Conservation (phyloP, 257 asterid genomes). For the Marsdenia floribunda region DNA sequence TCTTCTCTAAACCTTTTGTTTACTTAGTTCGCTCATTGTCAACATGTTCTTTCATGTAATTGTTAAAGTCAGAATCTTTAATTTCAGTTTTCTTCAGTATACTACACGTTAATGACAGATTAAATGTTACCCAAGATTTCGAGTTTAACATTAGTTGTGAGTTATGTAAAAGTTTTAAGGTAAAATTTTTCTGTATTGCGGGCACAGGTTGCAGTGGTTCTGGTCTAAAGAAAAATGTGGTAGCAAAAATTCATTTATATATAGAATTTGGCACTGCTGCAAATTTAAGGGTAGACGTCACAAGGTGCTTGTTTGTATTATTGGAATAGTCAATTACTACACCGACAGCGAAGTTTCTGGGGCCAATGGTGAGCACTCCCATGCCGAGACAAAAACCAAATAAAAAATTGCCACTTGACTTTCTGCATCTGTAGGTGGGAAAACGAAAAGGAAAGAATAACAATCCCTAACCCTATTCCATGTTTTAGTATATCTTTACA, state of each 20-base stretch:
- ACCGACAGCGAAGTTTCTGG: conserved; percentile 15
- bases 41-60: background rate
- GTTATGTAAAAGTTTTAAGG: no score
- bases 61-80: background rate
- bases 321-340: conserved; percentile 1
- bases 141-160: no score
- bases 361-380: conserved; percentile 14
- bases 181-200: no score
- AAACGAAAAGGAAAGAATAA: no score
- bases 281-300: background rate
- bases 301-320: background rate
- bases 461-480: no score
- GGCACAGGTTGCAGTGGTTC: no score
- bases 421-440: background rate
- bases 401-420: background rate
- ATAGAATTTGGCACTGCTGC: no score
- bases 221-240: no score
- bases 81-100: background rate
- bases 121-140: no score
- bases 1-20: background rate
- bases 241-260: no score
- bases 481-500: no score
- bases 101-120: background rate
- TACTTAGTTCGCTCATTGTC: no score
- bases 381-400: conserved; percentile 22